These are phyloP conservation scores for Kokia cookei DNA, from an alignment of 441 rosid genomes.

Conservation along the genomic window DNA sequence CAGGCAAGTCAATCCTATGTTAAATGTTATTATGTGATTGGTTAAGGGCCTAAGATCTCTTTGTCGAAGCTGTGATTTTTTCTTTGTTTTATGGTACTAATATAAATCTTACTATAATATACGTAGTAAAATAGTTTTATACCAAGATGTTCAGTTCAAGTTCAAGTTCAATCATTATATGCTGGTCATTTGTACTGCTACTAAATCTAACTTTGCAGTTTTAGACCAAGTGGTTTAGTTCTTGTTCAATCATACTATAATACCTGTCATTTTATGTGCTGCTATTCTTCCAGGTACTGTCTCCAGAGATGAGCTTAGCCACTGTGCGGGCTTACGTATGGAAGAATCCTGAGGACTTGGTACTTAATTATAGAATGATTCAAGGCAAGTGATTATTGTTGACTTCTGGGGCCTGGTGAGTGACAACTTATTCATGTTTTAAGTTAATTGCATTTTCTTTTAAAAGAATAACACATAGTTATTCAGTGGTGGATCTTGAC, in stretches of 20 bases:
- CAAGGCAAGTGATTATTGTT: conserved; percentile 59
- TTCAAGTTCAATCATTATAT: neutral
- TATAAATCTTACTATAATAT: neutral
- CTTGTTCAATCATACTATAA: neutral
- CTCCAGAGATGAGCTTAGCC: conserved; percentile 99
- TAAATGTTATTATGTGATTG: neutral
- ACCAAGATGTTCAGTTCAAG: neutral
- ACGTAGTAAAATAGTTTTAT: neutral
- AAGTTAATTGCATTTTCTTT: neutral
- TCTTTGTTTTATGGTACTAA: neutral
- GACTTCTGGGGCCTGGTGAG: conserved; percentile 31
- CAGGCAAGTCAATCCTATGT: conserved; percentile 55
- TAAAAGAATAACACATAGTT: neutral
- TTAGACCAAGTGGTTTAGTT: neutral
- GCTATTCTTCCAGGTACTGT: conserved; percentile 58
- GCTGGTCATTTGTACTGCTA: neutral
- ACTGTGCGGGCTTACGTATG: conserved; percentile 90
- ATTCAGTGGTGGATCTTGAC: no score
- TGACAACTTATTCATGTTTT: neutral
- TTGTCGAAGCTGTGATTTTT: neutral
- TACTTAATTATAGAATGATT: conserved; percentile 81
- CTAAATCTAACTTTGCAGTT: neutral
- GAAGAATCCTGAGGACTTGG: conserved; percentile 97
- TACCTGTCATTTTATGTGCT: neutral
- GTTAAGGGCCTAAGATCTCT: neutral